Percentiles rank a stretch among this genome's conserved stretches.
phyloP scores from a whole-genome alignment of 495 filamentous ascomycete species.

The Xylaria sp. region DNA sequence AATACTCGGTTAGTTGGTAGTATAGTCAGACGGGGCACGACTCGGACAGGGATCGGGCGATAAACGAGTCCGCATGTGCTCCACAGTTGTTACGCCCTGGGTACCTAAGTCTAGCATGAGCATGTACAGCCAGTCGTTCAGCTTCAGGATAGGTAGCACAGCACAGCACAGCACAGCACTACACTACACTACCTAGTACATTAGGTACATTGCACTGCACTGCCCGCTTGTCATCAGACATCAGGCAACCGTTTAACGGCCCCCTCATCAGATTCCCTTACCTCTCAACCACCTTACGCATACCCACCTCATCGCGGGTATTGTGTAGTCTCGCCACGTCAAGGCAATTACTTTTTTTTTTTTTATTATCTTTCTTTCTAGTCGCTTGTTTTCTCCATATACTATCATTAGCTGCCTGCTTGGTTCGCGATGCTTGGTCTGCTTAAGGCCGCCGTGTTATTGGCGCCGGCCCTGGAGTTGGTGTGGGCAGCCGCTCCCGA shows the following conservation, averaged over 20 bases:
- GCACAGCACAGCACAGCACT: slow-evolving; percentile 25
- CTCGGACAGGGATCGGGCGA: not conserved
- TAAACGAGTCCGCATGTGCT: not conserved
- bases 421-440: slow-evolving; percentile 44
- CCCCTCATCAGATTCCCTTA: slow-evolving; percentile 15
- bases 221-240: slow-evolving; percentile 16
- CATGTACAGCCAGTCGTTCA: not conserved
- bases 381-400: slow-evolving; percentile 1
- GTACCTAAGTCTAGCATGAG: not conserved
- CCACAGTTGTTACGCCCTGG: not conserved
- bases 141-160: no score
- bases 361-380: slow-evolving; percentile 8
- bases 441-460: slow-evolving; percentile 35
- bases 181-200: slow-evolving; percentile 4
- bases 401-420: slow-evolving; percentile 29
- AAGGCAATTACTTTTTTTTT: slow-evolving; percentile 26
- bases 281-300: slow-evolving; percentile 10
- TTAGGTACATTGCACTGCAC: no score
- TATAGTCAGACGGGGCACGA: not conserved
- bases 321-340: slow-evolving; percentile 33
- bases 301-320: slow-evolving; percentile 24
- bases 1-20: not conserved
- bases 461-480: slow-evolving; percentile 42
- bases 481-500: slow-evolving; percentile 28
- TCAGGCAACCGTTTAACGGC: slow-evolving; percentile 40